Percentiles rank a stretch among this genome's conserved stretches.
Conservation (phyloP, 345 rosid species). For the Lepidium sativum region DNA sequence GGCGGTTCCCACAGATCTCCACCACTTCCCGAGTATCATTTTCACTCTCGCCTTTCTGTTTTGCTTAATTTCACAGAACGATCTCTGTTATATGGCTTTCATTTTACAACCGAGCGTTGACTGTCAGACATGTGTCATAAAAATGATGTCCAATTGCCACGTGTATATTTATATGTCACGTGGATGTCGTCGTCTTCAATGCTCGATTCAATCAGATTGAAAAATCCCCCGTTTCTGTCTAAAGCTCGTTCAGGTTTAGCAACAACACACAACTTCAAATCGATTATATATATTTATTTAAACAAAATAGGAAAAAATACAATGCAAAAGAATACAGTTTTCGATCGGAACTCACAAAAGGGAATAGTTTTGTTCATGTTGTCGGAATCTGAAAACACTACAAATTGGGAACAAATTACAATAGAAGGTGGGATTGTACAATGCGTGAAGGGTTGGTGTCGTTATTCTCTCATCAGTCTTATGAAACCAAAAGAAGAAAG, state of each 20-base stretch:
- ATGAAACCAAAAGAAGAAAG: background rate
- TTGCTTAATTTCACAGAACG: background rate
- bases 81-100: background rate
- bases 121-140: background rate
- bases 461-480: slow-evolving; percentile 23
- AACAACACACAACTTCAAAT: background rate
- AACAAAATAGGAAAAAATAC: background rate
- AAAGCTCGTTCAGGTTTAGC: background rate
- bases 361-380: background rate
- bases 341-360: slow-evolving; percentile 16
- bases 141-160: background rate
- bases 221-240: background rate
- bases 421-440: slow-evolving; percentile 25
- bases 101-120: too few species aligned
- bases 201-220: background rate
- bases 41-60: background rate
- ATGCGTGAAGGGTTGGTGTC: background rate
- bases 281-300: background rate
- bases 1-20: background rate
- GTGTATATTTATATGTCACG: background rate
- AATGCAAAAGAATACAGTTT: background rate
- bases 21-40: slow-evolving; percentile 13
- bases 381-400: slow-evolving; percentile 15
- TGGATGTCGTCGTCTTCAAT: background rate
- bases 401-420: slow-evolving; percentile 23